Base-by-base conservation (phyloP, 1,139 yeast species). In the Keqinozyma sinolaborantium region DNA sequence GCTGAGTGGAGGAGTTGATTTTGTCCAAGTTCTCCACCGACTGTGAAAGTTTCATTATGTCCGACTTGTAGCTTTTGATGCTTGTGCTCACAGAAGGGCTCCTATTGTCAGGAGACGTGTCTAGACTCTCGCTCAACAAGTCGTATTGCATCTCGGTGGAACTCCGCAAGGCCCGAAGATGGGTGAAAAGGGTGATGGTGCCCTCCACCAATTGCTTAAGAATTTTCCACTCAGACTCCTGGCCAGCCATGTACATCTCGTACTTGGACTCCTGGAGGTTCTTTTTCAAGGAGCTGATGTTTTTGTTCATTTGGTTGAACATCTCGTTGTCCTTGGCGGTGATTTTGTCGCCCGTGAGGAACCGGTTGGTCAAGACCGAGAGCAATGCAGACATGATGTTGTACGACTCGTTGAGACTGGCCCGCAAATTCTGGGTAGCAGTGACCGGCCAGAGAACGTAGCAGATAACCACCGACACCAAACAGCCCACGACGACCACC, bases 141-240 rank as follows among this genome's bases (percentile, higher is more conserved):
- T 67, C 66, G 70, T 77, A 69, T 48, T 80, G 84, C 64, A 82
- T 81, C 37, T 79, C 83, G 2, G 79, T 74, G 8, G 90, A 80
- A 24, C 82, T 71, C 39, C 77, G 62, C 40, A 86, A 60, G 0
- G 92, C 94, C 33, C 82, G 83, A 27, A 84, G 52, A 43, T 78
- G 80, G 39, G 77, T 69, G 2, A 75, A 60, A 36, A 85, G 53
- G 7, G 73, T 64, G 28, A 71, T 66, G 5, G 80, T 72, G 0
- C 80, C 70, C 2, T 59, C 57, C 1, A 78, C 82, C 20, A 83
- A 53, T 28, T 67, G 51, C 12, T 53, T 53, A 30, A 78, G 61
- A 3, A 71, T 47, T 1, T 43, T 36, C 57, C 68, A 77, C 47
- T 83, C 83, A 4, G 48, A 44, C 41, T 78, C 85, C 33, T 67